Base-by-base conservation (phyloP, 1,284 basidiomycete species). In the Phlebopus sp. region DNA sequence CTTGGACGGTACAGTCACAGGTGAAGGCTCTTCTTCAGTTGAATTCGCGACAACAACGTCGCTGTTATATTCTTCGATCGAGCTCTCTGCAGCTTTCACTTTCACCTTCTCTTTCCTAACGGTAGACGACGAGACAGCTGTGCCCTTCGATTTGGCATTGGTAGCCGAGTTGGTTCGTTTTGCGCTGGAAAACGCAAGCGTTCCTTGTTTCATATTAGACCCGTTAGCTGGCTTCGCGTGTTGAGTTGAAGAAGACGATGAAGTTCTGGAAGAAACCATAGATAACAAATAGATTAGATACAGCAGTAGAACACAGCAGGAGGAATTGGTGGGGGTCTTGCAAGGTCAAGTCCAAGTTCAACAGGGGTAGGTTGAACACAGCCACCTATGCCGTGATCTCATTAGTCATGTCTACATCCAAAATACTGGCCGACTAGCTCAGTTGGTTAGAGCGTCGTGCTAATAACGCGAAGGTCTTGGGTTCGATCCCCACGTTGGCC, bases 101-200 rank as follows among this genome's bases (percentile, higher is more conserved):
- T 38, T 42, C 39, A 21, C 21, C 34, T 47, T 47, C 23, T 17
- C 44, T 48, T 59, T 47, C 51, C 57, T 46, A 43, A 56, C 17
- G 43, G 17, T n/a, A 40, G 49, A 19, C 54, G 46, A 27, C 19
- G 44, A 34, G 51, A 50, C 42, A 44, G 47, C n/a, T 1, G 53
- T 34, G 35, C 38, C 47, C 38, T 67, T 72, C 10, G 61, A 46
- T 50, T 73, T 79, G 32, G 19, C 56, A 17, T 50, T 62, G n/a
- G 47, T 56, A 10, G 57, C 55, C n/a, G 71, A 69, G 1, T 67
- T 66, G 13, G 72, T 74, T 42, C 75, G 74, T 57, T 82, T 84
- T 1, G 69, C 58, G n/a, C 74, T 70, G 0, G 71, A 47, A 50
- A 83, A 83, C 1, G 64, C 60, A 5, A 83, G 63, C 1, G 69